Conservation (phyloP, 2,329 filamentous ascomycete species). For the Incumbomyces lentus region DNA sequence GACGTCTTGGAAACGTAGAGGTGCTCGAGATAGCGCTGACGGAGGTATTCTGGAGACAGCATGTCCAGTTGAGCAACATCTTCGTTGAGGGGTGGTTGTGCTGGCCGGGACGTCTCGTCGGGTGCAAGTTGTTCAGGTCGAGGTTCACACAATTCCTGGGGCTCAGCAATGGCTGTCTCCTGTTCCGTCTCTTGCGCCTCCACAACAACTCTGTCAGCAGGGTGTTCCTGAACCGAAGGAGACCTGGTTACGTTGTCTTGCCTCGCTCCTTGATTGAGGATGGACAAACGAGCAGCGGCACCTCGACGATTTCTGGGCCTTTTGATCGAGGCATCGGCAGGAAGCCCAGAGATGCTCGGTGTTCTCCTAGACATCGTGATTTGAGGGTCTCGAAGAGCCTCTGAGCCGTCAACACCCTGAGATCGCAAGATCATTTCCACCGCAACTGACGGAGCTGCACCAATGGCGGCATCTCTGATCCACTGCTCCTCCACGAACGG, state of each 20-base stretch:
- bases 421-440: slow-evolving; percentile 10
- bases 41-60: slow-evolving; percentile 12
- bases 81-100: background rate
- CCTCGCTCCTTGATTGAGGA: slow-evolving; percentile 9
- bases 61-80: slow-evolving; percentile 1
- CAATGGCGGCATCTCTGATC: slow-evolving; percentile 15
- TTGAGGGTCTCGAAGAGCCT: background rate
- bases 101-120: background rate
- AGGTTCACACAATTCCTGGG: background rate
- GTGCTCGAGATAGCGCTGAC: slow-evolving; percentile 19
- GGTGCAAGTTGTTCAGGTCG: background rate
- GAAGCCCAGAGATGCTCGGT: slow-evolving; percentile 9
- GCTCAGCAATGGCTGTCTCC: background rate
- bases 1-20: slow-evolving; percentile 30
- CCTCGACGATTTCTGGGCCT: slow-evolving; percentile 18
- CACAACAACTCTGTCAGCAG: background rate
- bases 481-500: slow-evolving; percentile 16
- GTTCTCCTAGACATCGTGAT: slow-evolving; percentile 2
- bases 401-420: background rate
- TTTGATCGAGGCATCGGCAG: slow-evolving; percentile 13
- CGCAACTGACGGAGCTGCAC: slow-evolving; percentile 10
- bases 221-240: background rate
- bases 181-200: background rate
- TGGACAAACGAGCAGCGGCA: slow-evolving; percentile 19
- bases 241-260: background rate